Evolutionary conservation across 2,329 filamentous ascomycete genomes (phyloP).

Genomic region (Alternaria tenuissima): DNA sequence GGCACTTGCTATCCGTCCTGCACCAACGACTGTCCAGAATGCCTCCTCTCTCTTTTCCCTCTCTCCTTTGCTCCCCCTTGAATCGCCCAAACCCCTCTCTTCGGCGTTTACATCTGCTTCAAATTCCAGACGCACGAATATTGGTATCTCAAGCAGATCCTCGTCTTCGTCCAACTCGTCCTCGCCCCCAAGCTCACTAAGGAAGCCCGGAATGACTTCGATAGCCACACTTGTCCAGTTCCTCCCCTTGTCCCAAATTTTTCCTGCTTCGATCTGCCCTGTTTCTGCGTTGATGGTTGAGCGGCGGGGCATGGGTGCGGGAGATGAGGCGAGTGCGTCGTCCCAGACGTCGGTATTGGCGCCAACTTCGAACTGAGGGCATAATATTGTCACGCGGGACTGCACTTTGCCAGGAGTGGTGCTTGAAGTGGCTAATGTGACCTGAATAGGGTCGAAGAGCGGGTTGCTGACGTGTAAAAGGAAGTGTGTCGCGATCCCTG

Average conservation of each 20-base stretch:
- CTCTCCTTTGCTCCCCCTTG: conserved; percentile 63
- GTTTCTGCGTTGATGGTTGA: conserved; percentile 32
- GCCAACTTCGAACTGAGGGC: conserved; percentile 91
- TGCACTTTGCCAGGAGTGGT: conserved; percentile 48
- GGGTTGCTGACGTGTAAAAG: conserved; percentile 92
- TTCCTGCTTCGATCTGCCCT: conserved; percentile 76
- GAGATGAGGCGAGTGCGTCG: conserved; percentile 72
- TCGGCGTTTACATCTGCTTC: conserved; percentile 74
- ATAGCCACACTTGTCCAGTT: conserved; percentile 97
- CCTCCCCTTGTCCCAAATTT: conserved; percentile 92
- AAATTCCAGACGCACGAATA: conserved; percentile 94
- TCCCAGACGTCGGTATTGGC: conserved; percentile 96
- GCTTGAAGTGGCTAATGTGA: conserved; percentile 82
- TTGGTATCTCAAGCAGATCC: conserved; percentile 83
- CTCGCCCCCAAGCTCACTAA: conserved; percentile 27
- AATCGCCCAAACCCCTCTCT: conserved; percentile 44
- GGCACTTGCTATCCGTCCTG: conserved; percentile 73
- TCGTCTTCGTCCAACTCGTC: conserved; percentile 60
- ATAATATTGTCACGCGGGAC: conserved; percentile 85
- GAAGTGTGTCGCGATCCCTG: conserved; percentile 72
- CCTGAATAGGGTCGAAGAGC: conserved; percentile 87
- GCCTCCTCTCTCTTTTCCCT: conserved; percentile 85
- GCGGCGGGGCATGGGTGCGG: conserved; percentile 48
- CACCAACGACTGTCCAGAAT: conserved; percentile 93
- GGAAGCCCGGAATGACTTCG: conserved; percentile 75